These are phyloP conservation scores for Dicorynia guianensis DNA, from an alignment of 306 rosid species.

Conservation along the genomic window DNA sequence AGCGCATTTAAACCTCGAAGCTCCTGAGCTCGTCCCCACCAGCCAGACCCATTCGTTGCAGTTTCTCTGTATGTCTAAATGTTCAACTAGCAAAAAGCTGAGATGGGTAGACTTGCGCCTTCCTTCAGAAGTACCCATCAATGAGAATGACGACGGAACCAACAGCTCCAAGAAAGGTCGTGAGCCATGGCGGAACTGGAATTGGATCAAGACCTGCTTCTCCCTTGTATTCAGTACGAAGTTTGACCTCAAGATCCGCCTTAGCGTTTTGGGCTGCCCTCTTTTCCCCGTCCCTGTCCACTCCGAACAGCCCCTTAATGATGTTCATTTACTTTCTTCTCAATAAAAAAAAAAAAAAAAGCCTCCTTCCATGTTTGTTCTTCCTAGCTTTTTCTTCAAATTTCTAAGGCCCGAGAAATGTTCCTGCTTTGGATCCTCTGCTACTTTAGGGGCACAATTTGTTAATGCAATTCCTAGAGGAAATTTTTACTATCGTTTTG, in stretches of 20 bases:
- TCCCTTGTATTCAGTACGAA: conserved; percentile 66
- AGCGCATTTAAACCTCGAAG: neutral
- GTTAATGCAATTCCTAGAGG: too few relatives aligned
- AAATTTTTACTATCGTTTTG: neutral
- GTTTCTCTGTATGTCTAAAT: neutral
- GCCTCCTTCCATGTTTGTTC: neutral
- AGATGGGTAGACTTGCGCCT: conserved; percentile 85
- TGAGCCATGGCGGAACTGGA: conserved; percentile 84
- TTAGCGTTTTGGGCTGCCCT: conserved; percentile 91
- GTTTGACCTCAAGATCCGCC: conserved; percentile 79
- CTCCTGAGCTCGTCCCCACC: neutral
- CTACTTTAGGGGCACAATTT: too few relatives aligned
- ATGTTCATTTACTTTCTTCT: conserved; percentile 5
- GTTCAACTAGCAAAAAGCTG: conserved; percentile 29
- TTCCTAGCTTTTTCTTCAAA: neutral
- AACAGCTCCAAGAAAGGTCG: conserved; percentile 56
- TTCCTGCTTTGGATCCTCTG: neutral
- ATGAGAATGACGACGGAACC: conserved; percentile 55
- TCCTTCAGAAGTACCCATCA: conserved; percentile 83
- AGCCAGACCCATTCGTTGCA: neutral
- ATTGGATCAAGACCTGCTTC: conserved; percentile 83
- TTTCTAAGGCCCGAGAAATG: conserved; percentile 11
- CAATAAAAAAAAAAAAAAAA: too few relatives aligned
- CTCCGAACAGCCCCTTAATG: conserved; percentile 52
- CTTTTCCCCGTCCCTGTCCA: conserved; percentile 78